Conservation (phyloP, 768 basidiomycete species). For the Psilocybe azurescens region DNA sequence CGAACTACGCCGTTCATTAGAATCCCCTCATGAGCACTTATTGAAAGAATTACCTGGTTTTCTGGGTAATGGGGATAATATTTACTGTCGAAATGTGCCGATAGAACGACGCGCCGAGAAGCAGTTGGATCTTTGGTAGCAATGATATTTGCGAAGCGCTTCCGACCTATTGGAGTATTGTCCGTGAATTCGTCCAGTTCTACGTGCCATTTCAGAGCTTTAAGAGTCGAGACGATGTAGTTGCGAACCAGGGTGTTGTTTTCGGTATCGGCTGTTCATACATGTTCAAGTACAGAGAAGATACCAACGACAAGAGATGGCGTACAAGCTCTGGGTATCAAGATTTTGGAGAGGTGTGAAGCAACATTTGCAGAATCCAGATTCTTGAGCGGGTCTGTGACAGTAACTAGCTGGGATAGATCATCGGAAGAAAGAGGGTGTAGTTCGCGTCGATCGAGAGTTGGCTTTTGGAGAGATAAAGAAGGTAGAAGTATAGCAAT, state of each 20-base stretch:
- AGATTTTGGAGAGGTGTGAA: slow-evolving; percentile 81
- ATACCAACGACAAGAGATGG: not conserved
- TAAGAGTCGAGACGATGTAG: slow-evolving; percentile 78
- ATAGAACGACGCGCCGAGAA: slow-evolving; percentile 77
- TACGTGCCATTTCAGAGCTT: slow-evolving; percentile 82
- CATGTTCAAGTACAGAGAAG: not conserved
- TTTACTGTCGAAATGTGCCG: slow-evolving; percentile 96
- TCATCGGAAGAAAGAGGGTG: slow-evolving; percentile 53
- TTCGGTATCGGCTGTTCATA: slow-evolving; percentile 61
- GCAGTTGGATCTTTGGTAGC: slow-evolving; percentile 95
- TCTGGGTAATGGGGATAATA: slow-evolving; percentile 73
- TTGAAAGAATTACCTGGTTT: slow-evolving; percentile 64
- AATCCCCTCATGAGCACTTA: slow-evolving; percentile 1
- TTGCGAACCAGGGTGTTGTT: slow-evolving; percentile 85
- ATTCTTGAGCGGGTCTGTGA: slow-evolving; percentile 69
- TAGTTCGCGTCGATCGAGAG: slow-evolving; percentile 46
- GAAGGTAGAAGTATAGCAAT: slow-evolving; percentile 28
- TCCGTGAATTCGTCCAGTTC: slow-evolving; percentile 85
- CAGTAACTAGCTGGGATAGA: slow-evolving; percentile 53
- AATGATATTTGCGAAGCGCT: slow-evolving; percentile 87
- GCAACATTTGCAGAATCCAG: slow-evolving; percentile 67
- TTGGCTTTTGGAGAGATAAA: slow-evolving; percentile 40
- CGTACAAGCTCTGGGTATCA: slow-evolving; percentile 85
- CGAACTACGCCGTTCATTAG: slow-evolving; percentile 61
- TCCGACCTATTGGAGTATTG: slow-evolving; percentile 81